Evolutionary conservation across 106 monocot genomes (phyloP).

Genomic region (Xerophyta viscosa): DNA sequence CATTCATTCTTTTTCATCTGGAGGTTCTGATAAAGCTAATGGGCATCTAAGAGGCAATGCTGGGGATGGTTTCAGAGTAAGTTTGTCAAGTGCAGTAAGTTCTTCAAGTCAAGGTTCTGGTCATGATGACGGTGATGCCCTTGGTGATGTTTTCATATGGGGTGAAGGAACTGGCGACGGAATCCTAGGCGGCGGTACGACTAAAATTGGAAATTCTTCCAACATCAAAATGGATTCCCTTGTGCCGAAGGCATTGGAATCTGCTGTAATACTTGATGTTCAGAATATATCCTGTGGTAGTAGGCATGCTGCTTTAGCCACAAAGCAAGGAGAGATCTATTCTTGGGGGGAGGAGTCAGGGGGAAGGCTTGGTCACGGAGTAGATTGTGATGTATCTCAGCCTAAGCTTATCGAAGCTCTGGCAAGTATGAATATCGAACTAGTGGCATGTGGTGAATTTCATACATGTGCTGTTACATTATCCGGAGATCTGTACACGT

Average conservation of each 20-base stretch:
- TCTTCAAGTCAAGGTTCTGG: constrained; percentile 99
- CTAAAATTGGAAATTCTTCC: constrained; percentile 36
- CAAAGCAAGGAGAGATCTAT: constrained; percentile 94
- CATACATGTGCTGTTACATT: constrained; percentile 81
- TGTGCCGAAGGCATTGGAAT: constrained; percentile 84
- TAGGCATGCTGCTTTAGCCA: constrained; percentile 78
- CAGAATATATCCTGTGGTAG: constrained; percentile 85
- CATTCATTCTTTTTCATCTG: constrained; percentile 64
- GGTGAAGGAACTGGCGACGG: constrained; percentile 95
- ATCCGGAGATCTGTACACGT: constrained; percentile 71
- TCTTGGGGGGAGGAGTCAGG: constrained; percentile 98
- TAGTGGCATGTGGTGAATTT: constrained; percentile 83
- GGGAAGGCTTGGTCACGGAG: constrained; percentile 86
- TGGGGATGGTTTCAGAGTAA: constrained; percentile 75
- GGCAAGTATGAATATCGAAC: constrained; percentile 70
- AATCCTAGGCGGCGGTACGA: constrained; percentile 60
- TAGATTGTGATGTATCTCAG: constrained; percentile 85
- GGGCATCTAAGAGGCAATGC: constrained; percentile 40
- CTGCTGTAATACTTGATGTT: constrained; percentile 91
- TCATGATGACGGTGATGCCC: constrained; percentile 98
- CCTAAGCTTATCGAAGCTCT: constrained; percentile 88
- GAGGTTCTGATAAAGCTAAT: constrained; percentile 48
- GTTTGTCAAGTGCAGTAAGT: constrained; percentile 94
- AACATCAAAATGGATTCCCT: constrained; percentile 64
- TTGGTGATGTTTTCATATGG: constrained; percentile 97